A percentile compares a stretch with the other conserved stretches of the same genome.
These are phyloP conservation scores for Apiospora malaysiana DNA, from an alignment of 2,329 filamentous ascomycete genomes.

Conservation along the genomic window DNA sequence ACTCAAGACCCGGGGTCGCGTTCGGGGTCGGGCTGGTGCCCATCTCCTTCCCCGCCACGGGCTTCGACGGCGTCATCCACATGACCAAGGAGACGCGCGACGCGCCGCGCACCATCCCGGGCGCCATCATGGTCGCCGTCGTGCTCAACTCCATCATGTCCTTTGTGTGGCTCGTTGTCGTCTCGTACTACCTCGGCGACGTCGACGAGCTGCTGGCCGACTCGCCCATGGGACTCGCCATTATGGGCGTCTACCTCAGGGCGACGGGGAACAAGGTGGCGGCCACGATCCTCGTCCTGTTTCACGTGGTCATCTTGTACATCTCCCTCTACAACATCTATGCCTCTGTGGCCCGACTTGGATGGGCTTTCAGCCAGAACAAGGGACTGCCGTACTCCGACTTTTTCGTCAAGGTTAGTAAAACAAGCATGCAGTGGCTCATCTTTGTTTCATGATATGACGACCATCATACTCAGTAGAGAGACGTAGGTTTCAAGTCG, in stretches of 20 bases:
- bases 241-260: not conserved
- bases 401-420: not conserved
- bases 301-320: not conserved
- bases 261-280: not conserved
- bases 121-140: not conserved
- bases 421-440: no score
- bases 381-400: not conserved
- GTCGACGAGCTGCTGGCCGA: not conserved
- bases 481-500: not conserved
- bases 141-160: not conserved
- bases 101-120: conserved; percentile 15
- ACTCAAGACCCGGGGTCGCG: not conserved
- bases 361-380: not conserved
- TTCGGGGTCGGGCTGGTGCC: conserved; percentile 20
- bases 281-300: not conserved
- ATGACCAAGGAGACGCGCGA: conserved; percentile 22
- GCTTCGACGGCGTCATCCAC: conserved; percentile 19
- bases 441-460: no score
- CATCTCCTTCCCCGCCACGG: conserved; percentile 14
- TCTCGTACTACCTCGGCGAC: conserved; percentile 1
- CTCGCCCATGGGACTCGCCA: not conserved
- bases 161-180: not conserved
- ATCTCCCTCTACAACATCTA: not conserved
- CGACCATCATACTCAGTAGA: no score
- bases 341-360: not conserved